Percentiles rank a stretch among this genome's conserved stretches.
These are phyloP conservation scores for Aspergillus olivimuriae DNA, from an alignment of 495 filamentous ascomycete genomes.

Conservation along the genomic window DNA sequence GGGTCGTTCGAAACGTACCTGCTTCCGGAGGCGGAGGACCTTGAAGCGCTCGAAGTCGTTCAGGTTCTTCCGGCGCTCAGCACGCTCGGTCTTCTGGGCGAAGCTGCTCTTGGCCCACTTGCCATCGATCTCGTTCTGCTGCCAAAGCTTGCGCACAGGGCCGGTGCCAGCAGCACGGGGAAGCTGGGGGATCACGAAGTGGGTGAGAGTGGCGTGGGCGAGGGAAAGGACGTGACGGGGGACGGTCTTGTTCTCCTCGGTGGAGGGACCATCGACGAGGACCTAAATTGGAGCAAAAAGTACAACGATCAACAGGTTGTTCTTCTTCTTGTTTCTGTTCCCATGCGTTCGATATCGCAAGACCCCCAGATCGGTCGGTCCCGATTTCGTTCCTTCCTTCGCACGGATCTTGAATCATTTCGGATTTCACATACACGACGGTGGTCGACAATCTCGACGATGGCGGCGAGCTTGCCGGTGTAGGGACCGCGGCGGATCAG, in stretches of 20 bases:
- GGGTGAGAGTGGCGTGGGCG: constrained; percentile 77
- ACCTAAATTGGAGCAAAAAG: no score
- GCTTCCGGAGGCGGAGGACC: constrained; percentile 95
- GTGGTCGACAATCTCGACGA: constrained; percentile 99
- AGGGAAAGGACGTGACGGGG: constrained; percentile 79
- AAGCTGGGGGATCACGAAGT: constrained; percentile 80
- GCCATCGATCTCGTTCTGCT: constrained; percentile 75
- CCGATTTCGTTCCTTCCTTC: no score
- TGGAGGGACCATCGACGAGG: constrained; percentile 87
- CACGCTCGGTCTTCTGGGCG: constrained; percentile 81
- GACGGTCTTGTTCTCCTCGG: constrained; percentile 65
- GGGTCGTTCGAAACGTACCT: no score
- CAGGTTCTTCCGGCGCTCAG: constrained; percentile 78
- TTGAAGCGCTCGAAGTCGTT: constrained; percentile 99
- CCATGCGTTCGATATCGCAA: no score
- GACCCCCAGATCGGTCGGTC: no score
- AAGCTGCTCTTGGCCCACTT: constrained; percentile 85
- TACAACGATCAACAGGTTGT: no score
- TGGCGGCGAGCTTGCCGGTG: constrained; percentile 78
- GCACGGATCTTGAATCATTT: no score
- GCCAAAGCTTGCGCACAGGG: constrained; percentile 77
- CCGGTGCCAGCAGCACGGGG: constrained; percentile 80
- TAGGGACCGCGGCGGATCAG: constrained; percentile 73
- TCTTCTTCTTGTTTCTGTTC: no score
- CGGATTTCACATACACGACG: constrained; percentile 82